Percentiles rank a stretch among this genome's conserved stretches.
phyloP scores from a whole-genome alignment of 306 rosid species.

The Senna siamea region DNA sequence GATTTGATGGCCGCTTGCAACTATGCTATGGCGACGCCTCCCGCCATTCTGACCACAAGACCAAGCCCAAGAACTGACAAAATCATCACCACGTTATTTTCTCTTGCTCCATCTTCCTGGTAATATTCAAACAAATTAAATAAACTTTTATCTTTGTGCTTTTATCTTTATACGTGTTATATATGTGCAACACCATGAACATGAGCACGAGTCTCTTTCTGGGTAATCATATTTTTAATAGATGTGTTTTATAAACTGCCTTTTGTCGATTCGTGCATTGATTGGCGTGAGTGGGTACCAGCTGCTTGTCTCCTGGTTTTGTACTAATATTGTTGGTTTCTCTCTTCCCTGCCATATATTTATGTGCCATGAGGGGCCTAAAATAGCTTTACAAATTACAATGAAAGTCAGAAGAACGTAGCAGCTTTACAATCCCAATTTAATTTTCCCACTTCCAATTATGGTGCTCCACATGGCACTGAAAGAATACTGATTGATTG shows the following conservation, averaged over 20 bases:
- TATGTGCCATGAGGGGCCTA: no score
- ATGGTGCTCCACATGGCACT: conserved; percentile 51
- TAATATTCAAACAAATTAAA: conserved; percentile 22
- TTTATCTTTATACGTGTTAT: no score
- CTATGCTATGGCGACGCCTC: conserved; percentile 67
- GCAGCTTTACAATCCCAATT: conserved; percentile 34
- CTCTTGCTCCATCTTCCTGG: conserved; percentile 53
- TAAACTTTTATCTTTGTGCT: background rate
- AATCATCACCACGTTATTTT: conserved; percentile 26
- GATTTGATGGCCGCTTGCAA: conserved; percentile 70
- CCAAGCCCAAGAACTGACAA: conserved; percentile 68
- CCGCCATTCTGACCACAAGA: conserved; percentile 78
- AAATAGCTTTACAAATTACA: conserved; percentile 25
- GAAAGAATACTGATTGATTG: no score
- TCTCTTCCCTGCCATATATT: no score
- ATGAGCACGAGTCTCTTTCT: no score
- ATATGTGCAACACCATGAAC: no score
- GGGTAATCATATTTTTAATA: conserved; percentile 40
- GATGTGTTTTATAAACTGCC: conserved; percentile 44
- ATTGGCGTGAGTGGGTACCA: conserved; percentile 60
- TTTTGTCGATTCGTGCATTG: conserved; percentile 57
- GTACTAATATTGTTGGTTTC: conserved; percentile 73
- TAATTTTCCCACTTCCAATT: conserved; percentile 36
- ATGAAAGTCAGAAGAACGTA: background rate
- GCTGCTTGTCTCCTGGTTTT: conserved; percentile 63